Evolutionary conservation across 371 early-diverging fungal species (phyloP).

Genomic region (Capillidium rhysosporum): DNA sequence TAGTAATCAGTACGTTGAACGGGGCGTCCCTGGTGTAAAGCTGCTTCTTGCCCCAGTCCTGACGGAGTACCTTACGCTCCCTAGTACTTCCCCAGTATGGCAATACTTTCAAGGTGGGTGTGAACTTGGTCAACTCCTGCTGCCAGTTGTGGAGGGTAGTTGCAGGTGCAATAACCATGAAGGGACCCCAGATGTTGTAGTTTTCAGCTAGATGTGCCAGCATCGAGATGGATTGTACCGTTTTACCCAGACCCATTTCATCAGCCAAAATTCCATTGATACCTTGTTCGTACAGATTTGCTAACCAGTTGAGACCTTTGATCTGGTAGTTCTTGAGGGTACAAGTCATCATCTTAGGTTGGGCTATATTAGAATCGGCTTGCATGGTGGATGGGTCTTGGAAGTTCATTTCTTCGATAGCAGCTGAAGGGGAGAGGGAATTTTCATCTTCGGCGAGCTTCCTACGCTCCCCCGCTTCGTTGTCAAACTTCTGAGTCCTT

Average conservation of each 20-base stretch:
- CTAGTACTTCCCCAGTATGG: conserved; percentile 87
- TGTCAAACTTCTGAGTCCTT: conserved; percentile 49
- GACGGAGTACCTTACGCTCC: conserved; percentile 74
- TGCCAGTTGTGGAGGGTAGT: conserved; percentile 97
- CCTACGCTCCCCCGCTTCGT: conserved; percentile 18
- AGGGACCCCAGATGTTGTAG: conserved; percentile 89
- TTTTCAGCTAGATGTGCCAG: conserved; percentile 73
- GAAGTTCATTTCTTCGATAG: conserved; percentile 39
- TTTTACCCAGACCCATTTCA: conserved; percentile 32
- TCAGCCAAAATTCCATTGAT: conserved; percentile 91
- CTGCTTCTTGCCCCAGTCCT: conserved; percentile 62
- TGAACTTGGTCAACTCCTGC: conserved; percentile 81
- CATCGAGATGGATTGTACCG: conserved; percentile 88
- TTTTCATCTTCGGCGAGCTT: conserved; percentile 1
- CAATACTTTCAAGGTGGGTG: conserved; percentile 69
- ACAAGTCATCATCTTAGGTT: conserved; percentile 77
- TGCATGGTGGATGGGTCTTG: conserved; percentile 62
- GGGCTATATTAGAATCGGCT: conserved; percentile 41
- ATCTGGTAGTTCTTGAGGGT: conserved; percentile 88
- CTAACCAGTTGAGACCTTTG: conserved; percentile 98
- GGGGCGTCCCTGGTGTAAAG: conserved; percentile 60
- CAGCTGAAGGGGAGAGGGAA: background rate
- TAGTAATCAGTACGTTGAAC: conserved; percentile 86
- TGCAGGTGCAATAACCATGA: conserved; percentile 88
- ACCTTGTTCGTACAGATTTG: conserved; percentile 87